Base-by-base conservation (phyloP, 257 asterid species). In the Paraleonurus japonicus region DNA sequence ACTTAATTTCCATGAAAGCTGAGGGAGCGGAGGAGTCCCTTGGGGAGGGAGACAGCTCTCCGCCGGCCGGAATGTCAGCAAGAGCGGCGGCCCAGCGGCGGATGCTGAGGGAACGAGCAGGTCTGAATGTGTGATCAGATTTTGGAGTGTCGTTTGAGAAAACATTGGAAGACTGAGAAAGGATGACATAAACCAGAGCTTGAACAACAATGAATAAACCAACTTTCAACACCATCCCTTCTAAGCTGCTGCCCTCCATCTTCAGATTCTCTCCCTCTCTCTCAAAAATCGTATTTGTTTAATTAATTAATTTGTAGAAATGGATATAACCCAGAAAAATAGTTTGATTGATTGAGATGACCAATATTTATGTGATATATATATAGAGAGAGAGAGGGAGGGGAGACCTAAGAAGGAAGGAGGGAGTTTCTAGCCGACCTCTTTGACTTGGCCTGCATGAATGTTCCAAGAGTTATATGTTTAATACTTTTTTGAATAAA, bases 81-180 rank as follows among this genome's bases (percentile, higher is more conserved):
- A 88, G 76, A 0, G 83, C 92, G 24, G 95, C 89, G 30, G 77
- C 84, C 87, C 88, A 83, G 37, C 95, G 85, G 64, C 88, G 86
- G 77, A 88, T 85, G 81, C 89, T 88, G 53, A 88, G 67, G 0
- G 95, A 75, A 1, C 83, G 83, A 53, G 70, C 82, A 0, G 69
- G 61, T 77, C 72, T 79, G 84, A 88, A 85, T 69, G 80, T 68
- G 54, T 71, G 65, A 43, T 43, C 4, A 11, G 89, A 79, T 61
- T 83, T 69, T 15, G 76, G 85, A 4, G 62, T 23, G 35, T n/a
- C n/a, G n/a, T 79, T 71, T 37, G 95, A 82, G 79, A 88, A 88
- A 10, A 85, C 54, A 22, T 59, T 13, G 67, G 95, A 88, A 12
- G 95, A 85, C 33, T 84, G 80, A 11, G 89, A 70, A 17, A 88